Base-by-base conservation (phyloP, 352 stramenopile species). In the Pythium monospermum region DNA sequence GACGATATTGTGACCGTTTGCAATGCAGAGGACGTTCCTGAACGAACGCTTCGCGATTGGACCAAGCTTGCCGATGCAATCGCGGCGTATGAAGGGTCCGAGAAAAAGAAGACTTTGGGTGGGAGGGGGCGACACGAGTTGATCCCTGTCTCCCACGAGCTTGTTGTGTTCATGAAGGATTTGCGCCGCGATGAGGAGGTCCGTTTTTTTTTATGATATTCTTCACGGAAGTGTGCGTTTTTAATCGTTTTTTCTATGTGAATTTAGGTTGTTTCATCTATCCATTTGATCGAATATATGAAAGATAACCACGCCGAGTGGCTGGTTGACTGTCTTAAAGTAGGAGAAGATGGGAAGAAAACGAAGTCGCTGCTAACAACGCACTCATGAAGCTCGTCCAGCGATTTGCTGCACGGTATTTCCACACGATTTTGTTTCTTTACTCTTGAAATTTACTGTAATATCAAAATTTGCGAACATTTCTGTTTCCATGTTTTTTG, bases 131-230 rank as follows among this genome's bases (percentile, higher is more conserved):
- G 39, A 2, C 18, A 6, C 6, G 39, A 45, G 39, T n/a, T 36
- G 25, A 48, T 48, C 15, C 27, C 41, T 3, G 35, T 48, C n/a
- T 6, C 33, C 10, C 6, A 48, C 6, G 48, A 47, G 2, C 23
- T 55, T 21, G 18, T 47, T 2, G 16, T 7, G 1, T 47, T 22
- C 37, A 55, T 55, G 48, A 55, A 55, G n/a, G 37, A 55, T n/a
- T 8, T 39, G 22, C 35, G 37, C 23, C 23, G 37, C 13, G 23
- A 35, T 4, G 35, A 45, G 3, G 10, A 45, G 35, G 36, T 43
- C 15, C 21, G 40, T 13, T 33, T 30, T 28, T 11, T 6, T 28
- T 6, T 7, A n/a, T 8, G 25, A 44, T 28, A 30, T 28, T 30
- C 38, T 44, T 25, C 25, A 5, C 7, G 18, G 4, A 44, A 10